Base-by-base conservation (phyloP, 1,139 yeast genomes). In the Spathaspora sp. region DNA sequence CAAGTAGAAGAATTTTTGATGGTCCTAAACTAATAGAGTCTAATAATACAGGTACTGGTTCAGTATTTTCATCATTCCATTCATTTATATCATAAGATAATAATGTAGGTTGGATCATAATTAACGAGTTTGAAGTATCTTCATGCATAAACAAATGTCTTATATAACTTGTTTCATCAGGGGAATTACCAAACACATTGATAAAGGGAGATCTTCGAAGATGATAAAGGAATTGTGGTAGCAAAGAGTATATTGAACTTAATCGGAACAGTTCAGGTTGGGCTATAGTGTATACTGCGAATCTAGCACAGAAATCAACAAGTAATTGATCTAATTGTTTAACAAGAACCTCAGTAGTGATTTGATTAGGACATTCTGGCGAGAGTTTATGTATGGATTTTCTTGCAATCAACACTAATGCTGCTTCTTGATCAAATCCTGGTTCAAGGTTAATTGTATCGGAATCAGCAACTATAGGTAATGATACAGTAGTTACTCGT, bases 241-340 rank as follows among this genome's bases (percentile, higher is more conserved):
- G 74, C 64, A 90, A 71, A 23, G 95, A 84, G 66, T 86, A 91
- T 57, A 85, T 80, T 49, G 84, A 84, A 0, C 95, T 78, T 50
- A 93, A 72, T 56, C 91, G 75, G 72, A 93, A 93, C 20, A 95
- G 84, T 37, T 76, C 72, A 39, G 91, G 78, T 50, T 79, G 85
- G 51, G 89, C 95, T 59, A 86, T 86, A 52, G 84, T 78, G 65
- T 86, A 93, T 56, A 89, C 95, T 29, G 96, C 97, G 67, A 88
- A 91, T 56, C 90, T 81, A 48, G 86, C 82, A 67, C 98, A 91
- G 55, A 89, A 75, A 53, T 90, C 86, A 54, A 93, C 86, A 55
- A 91, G 74, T 61, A 85, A 79, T 59, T 95, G 82, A 67, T 93
- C 98, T 48, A 90, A 81, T 84, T 95, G 88, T 67, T 96, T 82